A percentile compares a stretch with the other conserved stretches of the same genome.
Evolutionary conservation across 352 stramenopile genomes (phyloP).

Genomic region (Phytophthora brassicae): DNA sequence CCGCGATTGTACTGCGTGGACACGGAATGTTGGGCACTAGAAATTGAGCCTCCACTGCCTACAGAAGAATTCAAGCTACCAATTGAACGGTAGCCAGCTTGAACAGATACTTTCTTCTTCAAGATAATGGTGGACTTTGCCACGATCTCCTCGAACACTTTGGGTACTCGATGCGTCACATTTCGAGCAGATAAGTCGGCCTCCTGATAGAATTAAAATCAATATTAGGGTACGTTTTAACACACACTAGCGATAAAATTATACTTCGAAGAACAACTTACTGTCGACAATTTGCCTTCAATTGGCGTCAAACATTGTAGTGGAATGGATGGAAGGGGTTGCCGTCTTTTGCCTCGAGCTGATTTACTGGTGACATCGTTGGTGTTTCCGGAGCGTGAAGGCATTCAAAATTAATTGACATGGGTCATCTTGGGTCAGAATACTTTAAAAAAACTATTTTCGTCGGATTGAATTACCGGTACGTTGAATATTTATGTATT

Average conservation of each 20-base stretch:
- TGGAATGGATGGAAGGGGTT: slow-evolving; percentile 21
- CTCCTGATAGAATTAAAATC: too few species aligned
- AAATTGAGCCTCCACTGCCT: slow-evolving; percentile 11
- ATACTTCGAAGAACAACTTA: not conserved
- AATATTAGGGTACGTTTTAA: too few species aligned
- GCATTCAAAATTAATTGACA: too few species aligned
- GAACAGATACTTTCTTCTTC: slow-evolving; percentile 41
- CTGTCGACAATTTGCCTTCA: slow-evolving; percentile 37
- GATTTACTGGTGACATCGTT: not conserved
- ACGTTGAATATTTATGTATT: too few species aligned
- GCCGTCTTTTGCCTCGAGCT: slow-evolving; percentile 8
- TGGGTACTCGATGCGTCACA: slow-evolving; percentile 35
- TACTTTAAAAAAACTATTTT: slow-evolving; percentile 14
- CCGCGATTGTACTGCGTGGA: slow-evolving; percentile 51
- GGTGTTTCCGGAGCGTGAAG: not conserved
- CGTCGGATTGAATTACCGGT: too few species aligned
- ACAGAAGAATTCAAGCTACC: slow-evolving; percentile 4
- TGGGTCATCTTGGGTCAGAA: not conserved
- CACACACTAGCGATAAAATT: too few species aligned
- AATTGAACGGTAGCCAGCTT: slow-evolving; percentile 9
- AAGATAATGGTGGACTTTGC: slow-evolving; percentile 38
- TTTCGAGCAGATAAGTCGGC: slow-evolving; percentile 52
- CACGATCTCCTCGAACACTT: slow-evolving; percentile 40
- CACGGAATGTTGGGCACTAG: slow-evolving; percentile 40
- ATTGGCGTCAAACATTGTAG: slow-evolving; percentile 43